Base-by-base conservation (phyloP, 2,329 filamentous ascomycete genomes). In the Cladorrhinum sp. region DNA sequence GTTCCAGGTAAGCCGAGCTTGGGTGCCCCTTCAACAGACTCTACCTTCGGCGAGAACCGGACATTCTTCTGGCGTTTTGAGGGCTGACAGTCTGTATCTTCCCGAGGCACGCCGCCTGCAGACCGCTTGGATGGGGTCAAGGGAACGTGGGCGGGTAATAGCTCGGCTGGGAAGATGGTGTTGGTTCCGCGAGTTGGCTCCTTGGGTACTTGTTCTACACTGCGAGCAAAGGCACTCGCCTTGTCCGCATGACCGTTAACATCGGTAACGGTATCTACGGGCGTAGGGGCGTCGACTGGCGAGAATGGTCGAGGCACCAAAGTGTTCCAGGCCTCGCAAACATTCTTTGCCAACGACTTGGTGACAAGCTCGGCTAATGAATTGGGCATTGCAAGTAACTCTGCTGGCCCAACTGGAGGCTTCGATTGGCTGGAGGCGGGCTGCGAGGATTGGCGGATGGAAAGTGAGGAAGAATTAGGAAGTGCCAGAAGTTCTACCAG, bases 1-100 rank as follows among this genome's bases (percentile, higher is more conserved):
- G 52, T 9, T 18, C 16, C 7, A 2, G 56, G 18, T n/a, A n/a
- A n/a, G n/a, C n/a, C n/a, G 13, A 1, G 13, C 8, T 18, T 7
- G 6, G 32, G 8, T 16, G 45, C 50, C 10, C 50, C 25, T 41
- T 48, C 50, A 7, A 10, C 20, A 1, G 86, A 85, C 68, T 88
- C 82, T 1, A 90, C 84, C 13, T 79, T 82, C 0, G 87, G 83
- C 2, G 88, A 89, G 68, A 91, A 91, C 8, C 87, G 83, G 1
- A 91, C 89, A 58, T 83, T 87, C 75, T 91, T 92, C 45, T 74
- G 75, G 36, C 78, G 76, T 67, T 82, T 82, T 6, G 69, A 24
- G 3, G 68, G 64, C 52, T 56, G 51, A 22, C 63, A 38, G 23
- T n/a, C 52, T n/a, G 62, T 57, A 5, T 27, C 20, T 16, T 48